Base-by-base conservation (phyloP, 306 rosid species). In the Vicia villosa region DNA sequence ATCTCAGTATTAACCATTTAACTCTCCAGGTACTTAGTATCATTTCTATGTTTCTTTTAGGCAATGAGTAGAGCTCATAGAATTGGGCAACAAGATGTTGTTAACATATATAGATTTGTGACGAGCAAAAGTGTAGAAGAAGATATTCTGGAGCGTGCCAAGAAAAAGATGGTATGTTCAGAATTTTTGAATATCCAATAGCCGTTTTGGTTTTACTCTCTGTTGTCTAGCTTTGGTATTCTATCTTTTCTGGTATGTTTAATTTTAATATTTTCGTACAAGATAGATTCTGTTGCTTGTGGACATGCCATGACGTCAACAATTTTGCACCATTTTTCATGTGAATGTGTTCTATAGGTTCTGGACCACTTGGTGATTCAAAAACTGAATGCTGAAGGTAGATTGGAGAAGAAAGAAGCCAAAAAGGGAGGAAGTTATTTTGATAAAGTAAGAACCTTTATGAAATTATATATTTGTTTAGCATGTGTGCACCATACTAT, bases 11-110 rank as follows among this genome's bases (percentile, higher is more conserved):
- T 59, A 15, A 40, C 63, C 60, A 49, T 46, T 36, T 51, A 66
- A 24, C 75, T 55, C 69, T 38, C 24, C 50, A 15, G 46, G 15
- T 69, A 21, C 41, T 74, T 75, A 69, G 28, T 10, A 50, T 14
- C 37, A 32, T 13, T 64, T 64, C 54, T 42, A 15, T 24, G 12
- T 57, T 37, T 73, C 60, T 28, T 77, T 63, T 69, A 95, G 99
- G 99, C 99, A 49, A 95, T 95, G 99, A 95, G 99, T 76, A 87
- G 99, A 77, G 99, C 99, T 68, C 99, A 95, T 58, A 87, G 99
- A 81, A 95, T 95, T 61, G 99, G 99, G 63, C 99, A 95, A 74
- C 97, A 89, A 82, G 99, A 95, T 56, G 99, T 95, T 74, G 99
- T 95, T 68, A 95, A 95, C 86, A 95, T 95, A 80, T 95, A 95